Conservation (phyloP, 371 early-diverging fungal species). For the Mortierella sp. region DNA sequence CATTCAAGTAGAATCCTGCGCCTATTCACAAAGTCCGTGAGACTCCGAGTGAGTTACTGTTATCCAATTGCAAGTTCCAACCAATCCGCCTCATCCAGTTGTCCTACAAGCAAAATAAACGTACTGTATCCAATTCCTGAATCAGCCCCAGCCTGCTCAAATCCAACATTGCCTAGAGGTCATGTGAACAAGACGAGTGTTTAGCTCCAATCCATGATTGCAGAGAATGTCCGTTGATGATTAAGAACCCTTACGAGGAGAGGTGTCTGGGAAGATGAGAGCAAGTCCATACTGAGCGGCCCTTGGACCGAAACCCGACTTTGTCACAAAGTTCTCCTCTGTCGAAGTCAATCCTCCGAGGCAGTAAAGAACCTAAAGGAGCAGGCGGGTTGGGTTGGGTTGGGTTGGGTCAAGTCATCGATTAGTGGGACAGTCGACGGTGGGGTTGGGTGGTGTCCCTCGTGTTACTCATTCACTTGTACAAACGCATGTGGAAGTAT, state of each 20-base stretch:
- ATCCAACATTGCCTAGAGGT: conserved; percentile 27
- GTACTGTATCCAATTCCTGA: conserved; percentile 36
- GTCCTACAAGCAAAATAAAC: background rate
- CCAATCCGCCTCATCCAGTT: background rate
- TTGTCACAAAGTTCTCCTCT: conserved; percentile 89
- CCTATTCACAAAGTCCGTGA: too few species aligned
- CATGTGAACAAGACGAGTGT: background rate
- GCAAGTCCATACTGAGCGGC: conserved; percentile 78
- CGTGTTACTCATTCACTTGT: too few species aligned
- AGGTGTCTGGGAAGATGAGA: conserved; percentile 88
- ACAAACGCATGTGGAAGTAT: background rate
- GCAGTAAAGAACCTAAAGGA: conserved; percentile 62
- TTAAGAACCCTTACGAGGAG: conserved; percentile 69
- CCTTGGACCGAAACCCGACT: conserved; percentile 79
- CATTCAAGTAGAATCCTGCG: conserved; percentile 90
- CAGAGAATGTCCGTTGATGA: background rate
- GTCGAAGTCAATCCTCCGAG: conserved; percentile 82
- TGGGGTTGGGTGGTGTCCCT: too few species aligned
- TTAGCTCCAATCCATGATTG: conserved; percentile 1
- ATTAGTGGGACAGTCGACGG: too few species aligned
- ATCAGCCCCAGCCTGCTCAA: conserved; percentile 20
- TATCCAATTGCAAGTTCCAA: too few species aligned
- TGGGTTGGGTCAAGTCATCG: too few species aligned
- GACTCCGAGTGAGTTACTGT: too few species aligned
- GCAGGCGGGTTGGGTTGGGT: too few species aligned